Base-by-base conservation (phyloP, 306 rosid species). In the Pyrus pyrifolia region DNA sequence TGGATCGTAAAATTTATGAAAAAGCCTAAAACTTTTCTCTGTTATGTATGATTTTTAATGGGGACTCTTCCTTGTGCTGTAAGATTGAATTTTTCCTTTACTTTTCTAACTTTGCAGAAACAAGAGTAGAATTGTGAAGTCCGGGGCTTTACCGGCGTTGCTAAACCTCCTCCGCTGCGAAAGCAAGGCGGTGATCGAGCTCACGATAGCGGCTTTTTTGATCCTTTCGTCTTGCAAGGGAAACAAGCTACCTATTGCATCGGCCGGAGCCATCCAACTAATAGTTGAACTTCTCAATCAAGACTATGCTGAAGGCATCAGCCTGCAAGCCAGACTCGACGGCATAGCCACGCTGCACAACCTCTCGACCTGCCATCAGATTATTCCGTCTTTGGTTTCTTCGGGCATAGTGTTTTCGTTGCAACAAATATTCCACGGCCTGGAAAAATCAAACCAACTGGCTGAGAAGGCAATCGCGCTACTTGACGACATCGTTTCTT, bases 141-240 rank as follows among this genome's bases (percentile, higher is more conserved):
- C 72, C 2, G 96, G 92, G 74, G 93, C 87, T 23, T 73, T 93
- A 60, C 87, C 92, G 12, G 82, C 81, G 33, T 51, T 93, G 76
- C 13, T 86, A 59, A 86, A 74, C 76, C 92, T 90, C 72, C 86
- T 93, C 49, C 92, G 82, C 21, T 86, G 88, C 70, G 82, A 82
- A 68, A 89, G 79, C 76, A 76, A 85, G 53, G 71, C 61, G 38
- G 65, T 87, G 64, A 67, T 74, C 35, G 88, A 90, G 71, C 78
- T 86, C 72, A 71, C 97, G 4, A 13, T 90, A 49, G 87, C 91
- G 1, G 84, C 89, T 5, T 73, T 90, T 88, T 70, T 93, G 53
- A 85, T 83, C 15, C 89, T 89, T 17, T 93, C 97, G 30, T 93
- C 97, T 72, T 93, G 94, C 85, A 90, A 86, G 60, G 79, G 85